Percentiles rank a stretch among this genome's conserved stretches.
These are phyloP conservation scores for Verticillium dahliae DNA, from an alignment of 2,329 filamentous ascomycete species.

Conservation along the genomic window DNA sequence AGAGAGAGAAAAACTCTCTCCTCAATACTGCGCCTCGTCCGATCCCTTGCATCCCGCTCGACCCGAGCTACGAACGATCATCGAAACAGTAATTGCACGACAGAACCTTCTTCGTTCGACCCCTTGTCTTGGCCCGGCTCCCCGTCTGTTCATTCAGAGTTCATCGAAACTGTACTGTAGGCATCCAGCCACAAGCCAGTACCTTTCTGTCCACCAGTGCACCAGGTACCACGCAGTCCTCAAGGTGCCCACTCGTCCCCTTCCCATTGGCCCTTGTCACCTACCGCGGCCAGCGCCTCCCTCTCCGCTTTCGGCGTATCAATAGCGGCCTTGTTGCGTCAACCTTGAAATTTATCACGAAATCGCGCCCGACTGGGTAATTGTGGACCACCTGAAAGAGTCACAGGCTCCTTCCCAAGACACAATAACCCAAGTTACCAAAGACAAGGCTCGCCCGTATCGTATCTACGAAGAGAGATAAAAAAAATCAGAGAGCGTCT, in stretches of 20 bases:
- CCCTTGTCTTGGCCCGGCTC: not conserved
- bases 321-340: not conserved
- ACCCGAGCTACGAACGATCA: not conserved
- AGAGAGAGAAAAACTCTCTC: not conserved
- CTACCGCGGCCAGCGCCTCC: not conserved
- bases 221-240: not conserved
- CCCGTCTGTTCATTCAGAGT: not conserved
- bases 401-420: not conserved
- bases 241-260: not conserved
- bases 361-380: not conserved
- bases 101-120: not conserved
- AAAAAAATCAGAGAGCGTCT: not conserved
- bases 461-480: not conserved
- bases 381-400: not conserved
- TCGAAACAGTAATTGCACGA: not conserved
- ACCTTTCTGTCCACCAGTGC: not conserved
- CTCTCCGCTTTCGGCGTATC: constrained; percentile 2
- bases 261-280: not conserved
- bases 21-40: not conserved
- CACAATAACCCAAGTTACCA: not conserved
- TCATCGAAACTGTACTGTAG: not conserved
- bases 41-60: not conserved
- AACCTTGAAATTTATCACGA: constrained; percentile 2
- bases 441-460: not conserved
- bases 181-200: not conserved